Percentiles rank a stretch among this genome's conserved stretches.
Evolutionary conservation across 148 eudicot species (phyloP).

Genomic region (Rhododendron molle): DNA sequence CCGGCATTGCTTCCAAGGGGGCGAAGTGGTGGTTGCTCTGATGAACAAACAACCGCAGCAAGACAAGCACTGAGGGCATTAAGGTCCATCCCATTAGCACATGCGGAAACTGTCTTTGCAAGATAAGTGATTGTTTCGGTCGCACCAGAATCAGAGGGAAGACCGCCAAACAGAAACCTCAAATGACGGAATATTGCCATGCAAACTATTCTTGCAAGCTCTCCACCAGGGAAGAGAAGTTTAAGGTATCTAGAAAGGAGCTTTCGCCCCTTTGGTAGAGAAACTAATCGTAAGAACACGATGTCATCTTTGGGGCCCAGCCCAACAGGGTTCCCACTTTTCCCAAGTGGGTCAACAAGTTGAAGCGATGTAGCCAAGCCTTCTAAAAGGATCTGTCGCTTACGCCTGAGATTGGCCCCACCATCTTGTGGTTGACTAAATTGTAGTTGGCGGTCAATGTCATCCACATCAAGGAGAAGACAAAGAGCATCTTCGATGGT

Average conservation of each 20-base stretch:
- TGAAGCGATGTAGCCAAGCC: constrained; percentile 80
- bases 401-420: constrained; percentile 56
- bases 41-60: constrained; percentile 93
- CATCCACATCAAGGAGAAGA: constrained; percentile 88
- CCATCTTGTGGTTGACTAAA: constrained; percentile 77
- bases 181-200: constrained; percentile 94
- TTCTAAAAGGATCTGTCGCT: constrained; percentile 66
- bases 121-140: constrained; percentile 47
- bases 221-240: constrained; percentile 59
- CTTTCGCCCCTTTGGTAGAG: constrained; percentile 87
- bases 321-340: constrained; percentile 51
- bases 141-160: constrained; percentile 49
- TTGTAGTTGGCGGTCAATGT: constrained; percentile 76
- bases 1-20: constrained; percentile 84
- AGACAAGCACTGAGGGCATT: constrained; percentile 82
- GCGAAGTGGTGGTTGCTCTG: constrained; percentile 91
- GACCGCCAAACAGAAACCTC: constrained; percentile 77
- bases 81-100: constrained; percentile 75
- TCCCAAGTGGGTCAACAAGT: constrained; percentile 80
- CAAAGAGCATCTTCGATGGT: constrained; percentile 74
- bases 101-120: constrained; percentile 46
- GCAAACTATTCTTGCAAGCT: constrained; percentile 71
- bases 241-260: constrained; percentile 61
- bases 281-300: constrained; percentile 66
- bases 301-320: constrained; percentile 63